Percentiles rank a stretch among this genome's conserved stretches.
Conservation (phyloP, 2,329 filamentous ascomycete species). For the Penicillium sp. region DNA sequence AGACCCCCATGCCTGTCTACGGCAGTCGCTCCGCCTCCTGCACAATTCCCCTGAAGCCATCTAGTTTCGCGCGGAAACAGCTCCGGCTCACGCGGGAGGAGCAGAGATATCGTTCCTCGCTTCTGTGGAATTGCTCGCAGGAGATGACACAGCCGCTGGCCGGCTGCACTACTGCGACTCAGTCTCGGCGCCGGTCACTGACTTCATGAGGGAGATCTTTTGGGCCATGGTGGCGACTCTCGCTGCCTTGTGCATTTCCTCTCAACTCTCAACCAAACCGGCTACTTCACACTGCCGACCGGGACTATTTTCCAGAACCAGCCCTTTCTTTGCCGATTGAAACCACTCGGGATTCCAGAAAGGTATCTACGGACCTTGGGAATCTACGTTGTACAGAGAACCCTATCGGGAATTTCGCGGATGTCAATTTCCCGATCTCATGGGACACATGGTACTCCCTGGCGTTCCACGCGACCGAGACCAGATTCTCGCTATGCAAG, state of each 20-base stretch:
- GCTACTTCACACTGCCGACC: not conserved
- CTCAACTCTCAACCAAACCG: not conserved
- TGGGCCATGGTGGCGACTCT: not conserved
- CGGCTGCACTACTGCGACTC: constrained; percentile 13
- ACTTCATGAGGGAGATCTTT: constrained; percentile 18
- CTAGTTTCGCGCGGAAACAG: constrained; percentile 36
- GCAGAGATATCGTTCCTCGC: constrained; percentile 28
- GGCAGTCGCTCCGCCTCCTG: constrained; percentile 22
- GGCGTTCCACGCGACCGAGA: constrained; percentile 7
- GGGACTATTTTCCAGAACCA: not conserved
- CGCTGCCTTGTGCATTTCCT: not conserved
- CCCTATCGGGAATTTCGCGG: not conserved
- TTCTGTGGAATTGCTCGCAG: constrained; percentile 27
- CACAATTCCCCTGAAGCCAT: constrained; percentile 30
- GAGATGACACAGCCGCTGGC: constrained; percentile 24
- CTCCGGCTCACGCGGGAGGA: constrained; percentile 37
- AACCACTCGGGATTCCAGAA: not conserved
- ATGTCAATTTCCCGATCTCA: not conserved
- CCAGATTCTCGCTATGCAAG: constrained; percentile 6
- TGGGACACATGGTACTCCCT: not conserved
- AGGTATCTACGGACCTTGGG: not conserved
- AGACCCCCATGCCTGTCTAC: constrained; percentile 20
- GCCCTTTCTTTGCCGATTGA: not conserved
- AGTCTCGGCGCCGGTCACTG: constrained; percentile 27
- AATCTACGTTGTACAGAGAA: not conserved